Evolutionary conservation across 306 rosid genomes (phyloP), one percentile per base, ranked within the genome.

Genomic region (Lotus japonicus): DNA sequence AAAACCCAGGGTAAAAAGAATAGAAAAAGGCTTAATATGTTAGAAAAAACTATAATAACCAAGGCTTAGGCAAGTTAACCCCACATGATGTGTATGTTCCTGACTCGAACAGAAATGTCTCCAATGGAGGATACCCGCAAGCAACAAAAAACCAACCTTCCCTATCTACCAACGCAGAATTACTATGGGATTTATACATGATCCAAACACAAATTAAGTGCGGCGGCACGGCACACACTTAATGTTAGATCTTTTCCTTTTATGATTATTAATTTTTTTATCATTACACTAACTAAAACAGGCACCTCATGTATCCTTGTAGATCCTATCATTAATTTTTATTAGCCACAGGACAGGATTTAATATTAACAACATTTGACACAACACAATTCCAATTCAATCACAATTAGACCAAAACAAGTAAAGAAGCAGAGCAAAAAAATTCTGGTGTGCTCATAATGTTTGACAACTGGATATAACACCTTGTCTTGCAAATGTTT

Each of bases 271-370:
- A 11, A 53, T 43, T 21, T 63, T 43, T 72, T 46, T 23, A 60
- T 31, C 33, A 50, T 17, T 5, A 35, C 48, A 71, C 9, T 16
- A 43, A 16, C 15, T 51, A 55, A 53, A 18, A 49, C 36, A 59
- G 14, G 9, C 18, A 19, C 14, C 42, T 53, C 5, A 6, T 18
- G 13, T 14, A 39, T 21, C 50, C 66, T 57, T 58, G 50, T 52
- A 59, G 57, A 31, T 44, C 70, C 58, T 41, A 42, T 54, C 23
- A 44, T 68, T 48, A 76, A 76, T 63, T 70, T 70, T 74, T 18
- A 33, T 46, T 50, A 58, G 38, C 53, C 61, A 74, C 59, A 48
- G 18, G 54, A 61, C 53, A 42, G 9, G 67, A 66, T 54, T 61
- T 55, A n/a, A 51, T 21, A 33, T 50, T 8, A 44, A 11, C 44